These are phyloP conservation scores for Phaeotremella skinneri DNA, from an alignment of 768 basidiomycete genomes.

Conservation along the genomic window DNA sequence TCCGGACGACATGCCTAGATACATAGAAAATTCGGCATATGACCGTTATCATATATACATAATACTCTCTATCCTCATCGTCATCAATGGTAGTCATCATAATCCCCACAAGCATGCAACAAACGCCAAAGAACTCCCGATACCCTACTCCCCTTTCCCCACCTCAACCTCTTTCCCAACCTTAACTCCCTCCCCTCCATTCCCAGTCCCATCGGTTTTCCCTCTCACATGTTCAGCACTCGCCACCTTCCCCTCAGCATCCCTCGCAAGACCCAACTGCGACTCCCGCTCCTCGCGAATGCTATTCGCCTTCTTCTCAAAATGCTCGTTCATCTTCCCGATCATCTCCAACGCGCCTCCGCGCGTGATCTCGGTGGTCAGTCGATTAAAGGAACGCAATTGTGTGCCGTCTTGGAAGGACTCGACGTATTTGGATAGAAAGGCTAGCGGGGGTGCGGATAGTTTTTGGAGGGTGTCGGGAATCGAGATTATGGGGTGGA, in stretches of 20 bases:
- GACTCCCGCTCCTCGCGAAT: conserved; percentile 20
- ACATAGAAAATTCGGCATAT: too few relatives aligned
- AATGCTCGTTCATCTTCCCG: conserved; percentile 23
- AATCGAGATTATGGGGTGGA: conserved; percentile 35
- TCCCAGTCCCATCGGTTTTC: not conserved
- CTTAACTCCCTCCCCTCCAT: not conserved
- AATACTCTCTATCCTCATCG: too few relatives aligned
- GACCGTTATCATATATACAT: too few relatives aligned
- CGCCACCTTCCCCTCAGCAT: not conserved
- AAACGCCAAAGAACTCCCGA: not conserved
- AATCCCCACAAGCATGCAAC: not conserved
- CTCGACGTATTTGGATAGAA: conserved; percentile 23
- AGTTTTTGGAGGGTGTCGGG: conserved; percentile 21
- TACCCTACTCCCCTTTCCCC: not conserved
- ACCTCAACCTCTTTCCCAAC: not conserved
- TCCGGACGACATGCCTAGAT: too few relatives aligned
- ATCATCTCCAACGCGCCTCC: conserved; percentile 28
- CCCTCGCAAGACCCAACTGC: conserved; percentile 1
- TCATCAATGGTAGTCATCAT: too few relatives aligned
- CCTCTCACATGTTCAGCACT: not conserved
- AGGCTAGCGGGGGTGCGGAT: conserved; percentile 22
- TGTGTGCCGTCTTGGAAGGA: conserved; percentile 39
- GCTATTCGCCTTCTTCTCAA: conserved; percentile 21
- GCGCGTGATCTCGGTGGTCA: conserved; percentile 15
- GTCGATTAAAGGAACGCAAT: conserved; percentile 13